Percentiles rank a stretch among this genome's conserved stretches.
Evolutionary conservation across 768 basidiomycete species (phyloP).

Genomic region (Tricholoma sp.): DNA sequence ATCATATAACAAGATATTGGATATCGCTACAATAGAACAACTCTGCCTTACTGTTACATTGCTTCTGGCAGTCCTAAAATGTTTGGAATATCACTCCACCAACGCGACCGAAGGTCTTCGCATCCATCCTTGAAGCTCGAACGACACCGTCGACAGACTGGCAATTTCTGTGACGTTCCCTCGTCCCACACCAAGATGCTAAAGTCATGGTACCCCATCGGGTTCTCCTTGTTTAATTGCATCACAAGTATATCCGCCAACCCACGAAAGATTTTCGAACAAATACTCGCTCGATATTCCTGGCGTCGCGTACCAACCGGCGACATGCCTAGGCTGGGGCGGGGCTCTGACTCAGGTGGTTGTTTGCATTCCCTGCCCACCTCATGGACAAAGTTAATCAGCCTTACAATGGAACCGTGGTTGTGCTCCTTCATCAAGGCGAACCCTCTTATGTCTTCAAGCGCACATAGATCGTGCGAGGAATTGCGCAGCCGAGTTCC

Average conservation of each 20-base stretch:
- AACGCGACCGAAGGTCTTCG: neutral
- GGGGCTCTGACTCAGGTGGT: conserved; percentile 3
- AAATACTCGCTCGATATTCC: neutral
- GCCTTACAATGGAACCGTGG: conserved; percentile 2
- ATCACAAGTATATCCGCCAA: conserved; percentile 1
- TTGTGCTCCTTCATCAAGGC: conserved; percentile 8
- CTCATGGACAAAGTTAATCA: conserved; percentile 7
- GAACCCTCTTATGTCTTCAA: conserved; percentile 4
- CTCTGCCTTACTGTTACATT: too few species aligned
- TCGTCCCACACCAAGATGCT: neutral
- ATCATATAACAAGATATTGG: too few species aligned
- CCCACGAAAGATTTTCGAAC: neutral
- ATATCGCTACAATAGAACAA: too few species aligned
- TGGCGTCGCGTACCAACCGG: conserved; percentile 6
- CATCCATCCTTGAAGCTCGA: neutral
- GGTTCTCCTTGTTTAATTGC: conserved; percentile 1
- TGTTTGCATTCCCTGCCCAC: conserved; percentile 1
- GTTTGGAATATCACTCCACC: conserved; percentile 5
- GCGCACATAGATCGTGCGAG: neutral
- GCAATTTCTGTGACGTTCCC: neutral
- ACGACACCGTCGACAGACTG: conserved; percentile 3
- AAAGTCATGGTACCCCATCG: conserved; percentile 6
- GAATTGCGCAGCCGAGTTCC: neutral
- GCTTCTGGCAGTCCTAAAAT: conserved; percentile 1
- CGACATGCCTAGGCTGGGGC: neutral